These are phyloP conservation scores for Globisporangium abappressorium DNA, from an alignment of 352 stramenopile species.

Conservation along the genomic window DNA sequence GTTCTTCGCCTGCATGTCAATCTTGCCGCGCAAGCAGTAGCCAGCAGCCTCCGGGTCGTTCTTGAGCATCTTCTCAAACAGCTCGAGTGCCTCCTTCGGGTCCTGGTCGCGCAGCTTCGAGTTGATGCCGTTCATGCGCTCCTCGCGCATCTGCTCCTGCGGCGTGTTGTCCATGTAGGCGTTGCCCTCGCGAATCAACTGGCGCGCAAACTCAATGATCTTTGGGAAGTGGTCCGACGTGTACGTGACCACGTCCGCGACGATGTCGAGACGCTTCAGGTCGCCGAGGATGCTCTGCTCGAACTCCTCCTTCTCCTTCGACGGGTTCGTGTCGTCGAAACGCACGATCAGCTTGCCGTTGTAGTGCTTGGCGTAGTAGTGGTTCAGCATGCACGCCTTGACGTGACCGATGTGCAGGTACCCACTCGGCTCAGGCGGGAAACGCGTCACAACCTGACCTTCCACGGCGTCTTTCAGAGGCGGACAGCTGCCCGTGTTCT, in stretches of 20 bases:
- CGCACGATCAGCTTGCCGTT: slow-evolving; percentile 97
- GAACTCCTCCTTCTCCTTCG: slow-evolving; percentile 99
- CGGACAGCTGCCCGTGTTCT: slow-evolving; percentile 88
- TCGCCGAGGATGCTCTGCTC: slow-evolving; percentile 94
- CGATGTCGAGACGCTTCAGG: slow-evolving; percentile 81
- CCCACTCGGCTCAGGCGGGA: slow-evolving; percentile 40
- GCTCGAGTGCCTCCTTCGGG: slow-evolving; percentile 83
- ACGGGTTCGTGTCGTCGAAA: slow-evolving; percentile 99
- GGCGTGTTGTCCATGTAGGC: slow-evolving; percentile 99
- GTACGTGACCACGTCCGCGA: slow-evolving; percentile 89
- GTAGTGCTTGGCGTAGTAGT: slow-evolving; percentile 98
- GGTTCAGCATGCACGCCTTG: slow-evolving; percentile 99
- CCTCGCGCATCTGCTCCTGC: slow-evolving; percentile 96
- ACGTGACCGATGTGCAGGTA: slow-evolving; percentile 95
- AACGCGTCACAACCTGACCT: slow-evolving; percentile 97
- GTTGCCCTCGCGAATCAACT: slow-evolving; percentile 94
- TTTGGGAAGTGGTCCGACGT: slow-evolving; percentile 98
- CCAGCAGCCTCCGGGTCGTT: slow-evolving; percentile 80
- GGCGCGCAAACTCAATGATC: slow-evolving; percentile 92
- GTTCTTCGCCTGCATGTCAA: slow-evolving; percentile 93
- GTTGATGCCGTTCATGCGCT: slow-evolving; percentile 93
- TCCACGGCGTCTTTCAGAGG: slow-evolving; percentile 93
- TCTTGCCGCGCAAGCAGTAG: slow-evolving; percentile 91
- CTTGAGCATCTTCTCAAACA: slow-evolving; percentile 96
- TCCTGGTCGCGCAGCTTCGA: slow-evolving; percentile 90